A percentile compares a stretch with the other conserved stretches of the same genome.
These are phyloP conservation scores for Hippophae gyantsensis DNA, from an alignment of 306 rosid species.

Conservation along the genomic window DNA sequence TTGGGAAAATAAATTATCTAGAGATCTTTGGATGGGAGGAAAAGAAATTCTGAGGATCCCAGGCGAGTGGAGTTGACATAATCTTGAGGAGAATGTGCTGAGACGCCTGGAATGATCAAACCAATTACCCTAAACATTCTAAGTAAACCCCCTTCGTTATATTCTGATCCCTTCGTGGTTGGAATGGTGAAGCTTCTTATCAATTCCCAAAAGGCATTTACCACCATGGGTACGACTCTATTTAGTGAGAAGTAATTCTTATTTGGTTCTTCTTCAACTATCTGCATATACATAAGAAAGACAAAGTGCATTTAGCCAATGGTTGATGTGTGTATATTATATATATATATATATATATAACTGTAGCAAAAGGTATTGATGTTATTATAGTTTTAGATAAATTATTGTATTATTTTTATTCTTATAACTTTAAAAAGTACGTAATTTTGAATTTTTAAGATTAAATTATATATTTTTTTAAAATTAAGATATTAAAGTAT, in stretches of 20 bases:
- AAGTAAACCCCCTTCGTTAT: conserved; percentile 42
- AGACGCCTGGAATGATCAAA: conserved; percentile 41
- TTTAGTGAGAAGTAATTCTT: conserved; percentile 45
- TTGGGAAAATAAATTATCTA: too few species aligned
- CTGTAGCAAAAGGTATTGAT: too few species aligned
- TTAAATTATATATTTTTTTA: too few species aligned
- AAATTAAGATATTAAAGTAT: too few species aligned
- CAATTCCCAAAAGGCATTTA: conserved; percentile 43
- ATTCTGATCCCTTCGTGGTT: conserved; percentile 28
- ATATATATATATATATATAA: too few species aligned
- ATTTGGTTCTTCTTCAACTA: conserved; percentile 56
- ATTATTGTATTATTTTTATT: too few species aligned
- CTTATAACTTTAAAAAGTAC: too few species aligned
- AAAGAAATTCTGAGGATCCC: conserved; percentile 23
- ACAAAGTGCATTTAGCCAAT: too few species aligned
- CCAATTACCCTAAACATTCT: conserved; percentile 42
- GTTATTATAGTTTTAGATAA: too few species aligned
- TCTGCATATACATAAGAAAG: conserved; percentile 19
- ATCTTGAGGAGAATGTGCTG: conserved; percentile 63
- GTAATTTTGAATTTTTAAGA: too few species aligned
- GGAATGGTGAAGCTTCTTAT: conserved; percentile 58
- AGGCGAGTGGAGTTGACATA: conserved; percentile 57
- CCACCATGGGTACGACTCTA: conserved; percentile 34
- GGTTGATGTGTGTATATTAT: too few species aligned
- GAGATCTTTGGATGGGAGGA: not conserved